Conservation (phyloP, 2,329 filamentous ascomycete species). For the Graphilbum ipis-grandicollis region DNA sequence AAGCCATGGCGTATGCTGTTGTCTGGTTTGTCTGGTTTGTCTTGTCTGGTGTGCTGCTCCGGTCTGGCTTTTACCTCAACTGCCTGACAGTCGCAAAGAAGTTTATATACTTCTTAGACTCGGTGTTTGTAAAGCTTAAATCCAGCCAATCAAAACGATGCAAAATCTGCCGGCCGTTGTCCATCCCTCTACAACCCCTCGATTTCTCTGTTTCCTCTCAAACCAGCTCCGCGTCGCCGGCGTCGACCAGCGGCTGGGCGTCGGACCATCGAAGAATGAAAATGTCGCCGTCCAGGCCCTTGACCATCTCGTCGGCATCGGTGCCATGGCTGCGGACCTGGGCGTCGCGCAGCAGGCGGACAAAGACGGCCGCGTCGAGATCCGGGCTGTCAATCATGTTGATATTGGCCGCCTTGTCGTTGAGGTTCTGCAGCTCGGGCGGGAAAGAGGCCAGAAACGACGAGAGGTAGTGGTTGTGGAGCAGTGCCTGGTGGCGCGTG, state of each 20-base stretch:
- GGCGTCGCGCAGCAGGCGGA: conserved; percentile 48
- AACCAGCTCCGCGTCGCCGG: conserved; percentile 39
- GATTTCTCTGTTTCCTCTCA: conserved; percentile 17
- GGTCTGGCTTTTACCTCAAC: too few relatives aligned
- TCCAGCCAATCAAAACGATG: too few relatives aligned
- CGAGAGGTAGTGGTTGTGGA: conserved; percentile 68
- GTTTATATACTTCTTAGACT: too few relatives aligned
- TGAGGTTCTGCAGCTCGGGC: conserved; percentile 58
- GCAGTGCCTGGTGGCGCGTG: conserved; percentile 64
- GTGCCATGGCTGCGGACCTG: conserved; percentile 43
- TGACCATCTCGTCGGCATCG: conserved; percentile 42
- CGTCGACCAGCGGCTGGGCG: conserved; percentile 41
- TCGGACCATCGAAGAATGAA: conserved; percentile 60
- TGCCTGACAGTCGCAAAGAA: too few relatives aligned
- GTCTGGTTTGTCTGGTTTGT: too few relatives aligned
- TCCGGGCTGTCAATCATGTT: conserved; percentile 89
- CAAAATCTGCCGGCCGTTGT: too few relatives aligned
- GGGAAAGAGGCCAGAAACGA: conserved; percentile 80
- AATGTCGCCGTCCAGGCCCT: conserved; percentile 43
- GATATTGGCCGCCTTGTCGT: conserved; percentile 77
- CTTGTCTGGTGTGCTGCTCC: too few relatives aligned
- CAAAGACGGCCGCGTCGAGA: conserved; percentile 67
- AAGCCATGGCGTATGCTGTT: conserved; percentile 4
- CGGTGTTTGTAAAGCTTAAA: too few relatives aligned
- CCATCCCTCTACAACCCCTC: neutral